Conservation (phyloP, 306 rosid species). For the Malus asiatica region DNA sequence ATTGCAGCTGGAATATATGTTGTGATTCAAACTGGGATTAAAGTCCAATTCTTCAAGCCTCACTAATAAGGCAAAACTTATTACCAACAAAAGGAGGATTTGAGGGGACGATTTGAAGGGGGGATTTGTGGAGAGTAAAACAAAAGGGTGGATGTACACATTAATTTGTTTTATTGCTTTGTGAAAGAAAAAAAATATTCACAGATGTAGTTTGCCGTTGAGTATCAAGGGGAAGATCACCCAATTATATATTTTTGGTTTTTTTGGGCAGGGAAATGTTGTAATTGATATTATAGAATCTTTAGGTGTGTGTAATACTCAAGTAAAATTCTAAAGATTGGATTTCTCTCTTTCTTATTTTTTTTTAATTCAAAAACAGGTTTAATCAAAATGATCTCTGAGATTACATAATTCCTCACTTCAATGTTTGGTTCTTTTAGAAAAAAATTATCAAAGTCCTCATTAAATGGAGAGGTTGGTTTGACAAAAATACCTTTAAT, state of each 20-base stretch:
- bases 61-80: slow-evolving; percentile 11
- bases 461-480: too few species aligned
- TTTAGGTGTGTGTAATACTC: background rate
- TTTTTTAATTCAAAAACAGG: too few species aligned
- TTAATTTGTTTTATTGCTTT: background rate
- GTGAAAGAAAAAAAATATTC: background rate
- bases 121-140: background rate
- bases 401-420: too few species aligned
- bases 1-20: slow-evolving; percentile 52
- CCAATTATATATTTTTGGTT: slow-evolving; percentile 1
- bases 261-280: background rate
- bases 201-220: background rate
- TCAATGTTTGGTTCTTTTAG: too few species aligned
- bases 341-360: background rate
- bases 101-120: background rate
- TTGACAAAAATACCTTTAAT: too few species aligned
- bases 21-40: slow-evolving; percentile 52
- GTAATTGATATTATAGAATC: slow-evolving; percentile 9
- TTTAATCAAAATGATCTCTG: too few species aligned
- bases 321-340: background rate
- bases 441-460: too few species aligned
- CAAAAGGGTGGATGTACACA: background rate
- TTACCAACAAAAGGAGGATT: background rate
- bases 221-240: background rate
- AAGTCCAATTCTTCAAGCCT: slow-evolving; percentile 64